A percentile compares a stretch with the other conserved stretches of the same genome.
Conservation (phyloP, 768 basidiomycete genomes). For the Saitozyma sp. region DNA sequence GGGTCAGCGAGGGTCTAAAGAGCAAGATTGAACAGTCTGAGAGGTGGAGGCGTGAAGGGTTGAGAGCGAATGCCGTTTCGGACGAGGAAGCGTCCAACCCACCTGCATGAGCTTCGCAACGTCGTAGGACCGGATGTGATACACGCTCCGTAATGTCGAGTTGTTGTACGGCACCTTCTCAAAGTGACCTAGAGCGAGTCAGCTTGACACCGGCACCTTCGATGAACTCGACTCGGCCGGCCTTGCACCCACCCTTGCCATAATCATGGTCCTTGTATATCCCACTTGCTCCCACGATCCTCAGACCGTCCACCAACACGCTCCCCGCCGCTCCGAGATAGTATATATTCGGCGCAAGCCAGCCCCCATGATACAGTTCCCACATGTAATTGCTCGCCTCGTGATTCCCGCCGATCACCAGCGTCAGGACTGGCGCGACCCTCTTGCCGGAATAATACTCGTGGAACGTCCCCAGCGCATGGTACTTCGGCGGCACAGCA, state of each 20-base stretch:
- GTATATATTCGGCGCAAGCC: slow-evolving; percentile 95
- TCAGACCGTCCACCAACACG: slow-evolving; percentile 78
- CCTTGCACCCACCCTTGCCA: slow-evolving; percentile 56
- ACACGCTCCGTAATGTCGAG: slow-evolving; percentile 73
- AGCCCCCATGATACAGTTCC: slow-evolving; percentile 97
- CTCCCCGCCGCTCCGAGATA: slow-evolving; percentile 90
- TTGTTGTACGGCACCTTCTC: slow-evolving; percentile 80
- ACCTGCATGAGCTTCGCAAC: slow-evolving; percentile 70
- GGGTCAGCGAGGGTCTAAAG: background rate
- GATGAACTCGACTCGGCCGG: background rate
- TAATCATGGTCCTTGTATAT: slow-evolving; percentile 84
- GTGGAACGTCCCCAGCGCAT: slow-evolving; percentile 77
- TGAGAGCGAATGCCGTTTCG: background rate
- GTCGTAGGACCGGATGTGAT: slow-evolving; percentile 86
- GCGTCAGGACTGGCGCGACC: slow-evolving; percentile 79
- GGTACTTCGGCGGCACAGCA: slow-evolving; percentile 89
- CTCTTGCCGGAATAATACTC: slow-evolving; percentile 81
- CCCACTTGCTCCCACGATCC: slow-evolving; percentile 87
- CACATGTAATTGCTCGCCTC: slow-evolving; percentile 96
- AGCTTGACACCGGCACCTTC: background rate
- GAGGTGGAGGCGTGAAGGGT: background rate
- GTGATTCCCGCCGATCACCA: slow-evolving; percentile 97
- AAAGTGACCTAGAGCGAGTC: slow-evolving; percentile 59
- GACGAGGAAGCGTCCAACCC: slow-evolving; percentile 9
- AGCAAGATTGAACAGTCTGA: background rate